These are phyloP conservation scores for Tetracladium marchalianum DNA, from an alignment of 495 filamentous ascomycete species.

Conservation along the genomic window DNA sequence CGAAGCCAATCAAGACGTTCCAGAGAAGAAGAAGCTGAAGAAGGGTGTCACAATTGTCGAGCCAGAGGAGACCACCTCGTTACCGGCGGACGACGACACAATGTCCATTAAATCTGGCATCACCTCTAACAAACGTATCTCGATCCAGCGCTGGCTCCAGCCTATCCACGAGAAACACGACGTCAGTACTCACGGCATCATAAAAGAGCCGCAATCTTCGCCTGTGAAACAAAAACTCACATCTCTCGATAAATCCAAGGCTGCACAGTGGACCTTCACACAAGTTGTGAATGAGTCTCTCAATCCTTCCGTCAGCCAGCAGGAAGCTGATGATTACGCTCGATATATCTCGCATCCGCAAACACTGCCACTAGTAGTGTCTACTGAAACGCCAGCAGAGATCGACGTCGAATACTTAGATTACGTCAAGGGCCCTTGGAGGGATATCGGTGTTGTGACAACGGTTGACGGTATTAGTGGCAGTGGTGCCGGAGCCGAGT, in stretches of 20 bases:
- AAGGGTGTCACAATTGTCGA: constrained; percentile 55
- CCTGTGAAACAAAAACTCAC: constrained; percentile 27
- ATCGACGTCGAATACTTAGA: constrained; percentile 60
- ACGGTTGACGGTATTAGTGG: not conserved
- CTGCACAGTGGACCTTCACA: constrained; percentile 78
- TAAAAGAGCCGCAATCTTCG: constrained; percentile 27
- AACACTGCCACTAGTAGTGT: constrained; percentile 77
- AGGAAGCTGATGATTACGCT: constrained; percentile 76
- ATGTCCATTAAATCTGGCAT: constrained; percentile 28
- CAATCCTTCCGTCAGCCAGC: constrained; percentile 61
- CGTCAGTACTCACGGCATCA: constrained; percentile 30
- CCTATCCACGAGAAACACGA: constrained; percentile 28
- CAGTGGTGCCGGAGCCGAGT: not conserved
- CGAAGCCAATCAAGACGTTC: constrained; percentile 33
- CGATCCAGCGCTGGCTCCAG: constrained; percentile 45
- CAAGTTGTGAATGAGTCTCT: constrained; percentile 72
- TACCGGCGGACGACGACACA: constrained; percentile 23
- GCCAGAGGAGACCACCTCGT: constrained; percentile 25
- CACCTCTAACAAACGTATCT: constrained; percentile 30
- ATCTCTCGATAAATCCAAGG: constrained; percentile 52
- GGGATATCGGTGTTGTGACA: constrained; percentile 18
- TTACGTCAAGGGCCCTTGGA: constrained; percentile 53
- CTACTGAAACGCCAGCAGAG: constrained; percentile 48
- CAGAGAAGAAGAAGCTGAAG: constrained; percentile 39
- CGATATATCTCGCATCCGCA: constrained; percentile 89